Percentiles rank a stretch among this genome's conserved stretches.
These are phyloP conservation scores for Saccharomyces hybrid DNA, from an alignment of 1,139 yeast genomes.

Conservation along the genomic window DNA sequence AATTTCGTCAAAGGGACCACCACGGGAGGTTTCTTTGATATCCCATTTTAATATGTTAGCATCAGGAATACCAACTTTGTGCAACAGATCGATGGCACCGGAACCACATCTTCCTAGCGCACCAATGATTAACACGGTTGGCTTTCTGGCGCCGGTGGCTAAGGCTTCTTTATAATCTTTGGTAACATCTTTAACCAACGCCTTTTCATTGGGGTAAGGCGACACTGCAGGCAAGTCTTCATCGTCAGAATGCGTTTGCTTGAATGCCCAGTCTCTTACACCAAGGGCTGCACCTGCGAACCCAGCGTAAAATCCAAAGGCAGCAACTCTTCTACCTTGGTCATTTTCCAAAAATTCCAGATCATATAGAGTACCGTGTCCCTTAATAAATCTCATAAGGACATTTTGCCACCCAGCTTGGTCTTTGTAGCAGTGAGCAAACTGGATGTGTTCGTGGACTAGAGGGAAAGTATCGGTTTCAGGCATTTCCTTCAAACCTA, in stretches of 20 bases:
- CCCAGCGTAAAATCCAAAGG: constrained; percentile 97
- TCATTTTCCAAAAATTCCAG: constrained; percentile 91
- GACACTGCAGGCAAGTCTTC: constrained; percentile 67
- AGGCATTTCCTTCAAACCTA: constrained; percentile 93
- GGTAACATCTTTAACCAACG: constrained; percentile 63
- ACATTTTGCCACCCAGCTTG: constrained; percentile 98
- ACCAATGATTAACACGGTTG: constrained; percentile 84
- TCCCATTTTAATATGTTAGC: constrained; percentile 87
- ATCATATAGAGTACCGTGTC: constrained; percentile 86
- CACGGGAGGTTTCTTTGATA: constrained; percentile 90
- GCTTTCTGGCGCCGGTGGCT: constrained; percentile 55
- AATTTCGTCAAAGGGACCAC: constrained; percentile 95
- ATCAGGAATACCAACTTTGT: constrained; percentile 83
- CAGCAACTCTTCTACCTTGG: constrained; percentile 96
- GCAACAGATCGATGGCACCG: constrained; percentile 86
- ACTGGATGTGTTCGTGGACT: constrained; percentile 91
- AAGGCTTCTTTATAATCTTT: constrained; percentile 53
- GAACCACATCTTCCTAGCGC: constrained; percentile 98
- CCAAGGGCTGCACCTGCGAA: constrained; percentile 99
- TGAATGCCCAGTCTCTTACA: constrained; percentile 87
- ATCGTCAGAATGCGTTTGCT: constrained; percentile 60
- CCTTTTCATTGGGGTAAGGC: constrained; percentile 77
- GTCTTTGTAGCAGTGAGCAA: constrained; percentile 97
- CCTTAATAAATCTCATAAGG: constrained; percentile 77
- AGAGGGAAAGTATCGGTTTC: constrained; percentile 87